Base-by-base conservation (phyloP, 805 yeast species). In the Sugiyamaella americana region DNA sequence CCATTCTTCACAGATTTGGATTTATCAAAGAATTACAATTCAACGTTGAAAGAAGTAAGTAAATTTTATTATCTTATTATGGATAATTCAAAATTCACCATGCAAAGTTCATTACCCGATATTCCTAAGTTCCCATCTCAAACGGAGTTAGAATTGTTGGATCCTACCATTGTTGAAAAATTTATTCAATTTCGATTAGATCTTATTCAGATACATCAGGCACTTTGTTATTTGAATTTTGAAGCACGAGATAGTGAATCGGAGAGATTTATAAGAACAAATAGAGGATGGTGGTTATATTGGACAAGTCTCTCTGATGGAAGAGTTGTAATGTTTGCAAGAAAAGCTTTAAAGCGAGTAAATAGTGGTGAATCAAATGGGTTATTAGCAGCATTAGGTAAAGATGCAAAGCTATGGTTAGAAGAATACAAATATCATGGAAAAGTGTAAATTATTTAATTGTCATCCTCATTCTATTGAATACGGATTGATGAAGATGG, bases 241-340 rank as follows among this genome's bases (percentile, higher is more conserved):
- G 44, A 49, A 11, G 21, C 49, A 6, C 43, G 37, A 11, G 38
- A 18, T 1, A 16, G 29, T 20, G 59, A 54, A 36, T 40, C 41
- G 11, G 59, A 58, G 48, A 49, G 48, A 40, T 57, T 55, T 36
- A 40, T 55, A 3, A 36, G 61, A 3, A 57, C 62, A 3, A 29
- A 44, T 10, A 38, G 49, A 11, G 52, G 51, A 42, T 59, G 62
- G 62, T 59, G 63, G 62, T 42, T 59, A 2, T 59, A 59, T 37
- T 57, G 58, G 57, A 42, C 60, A 2, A 41, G 43, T 21, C 39
- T 58, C 22, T 40, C 55, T 8, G 52, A 51, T 11, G 47, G 44
- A 2, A 40, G 60, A 4, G 40, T 52, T 29, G 52, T 57, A 11
- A 40, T 57, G 20, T 52, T 58, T 44, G 61, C 59, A 1, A 39